Evolutionary conservation across 208 protist species (phyloP).

Genomic region (Trypanosoma theileri): DNA sequence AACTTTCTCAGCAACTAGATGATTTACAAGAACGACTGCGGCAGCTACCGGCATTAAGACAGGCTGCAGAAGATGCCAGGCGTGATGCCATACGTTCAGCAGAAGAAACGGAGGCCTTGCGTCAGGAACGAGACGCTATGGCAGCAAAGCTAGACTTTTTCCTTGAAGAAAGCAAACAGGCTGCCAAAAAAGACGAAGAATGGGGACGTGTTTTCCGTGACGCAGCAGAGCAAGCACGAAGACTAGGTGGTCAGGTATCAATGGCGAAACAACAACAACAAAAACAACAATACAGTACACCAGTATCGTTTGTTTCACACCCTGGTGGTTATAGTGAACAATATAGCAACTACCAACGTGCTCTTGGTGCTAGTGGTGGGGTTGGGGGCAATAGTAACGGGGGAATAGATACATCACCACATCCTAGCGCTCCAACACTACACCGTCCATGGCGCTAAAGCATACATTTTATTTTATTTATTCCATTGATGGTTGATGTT

Average conservation of each 20-base stretch:
- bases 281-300: not conserved
- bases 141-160: constrained; percentile 63
- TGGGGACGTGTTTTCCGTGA: constrained; percentile 60
- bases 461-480: not conserved
- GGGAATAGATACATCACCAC: constrained; percentile 6
- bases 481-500: not conserved
- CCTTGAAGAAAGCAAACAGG: constrained; percentile 54
- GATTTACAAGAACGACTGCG: constrained; percentile 64
- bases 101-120: constrained; percentile 64
- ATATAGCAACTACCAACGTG: constrained; percentile 16
- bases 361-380: not conserved
- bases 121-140: constrained; percentile 66
- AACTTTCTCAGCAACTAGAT: constrained; percentile 51
- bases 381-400: not conserved
- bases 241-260: constrained; percentile 47
- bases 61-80: constrained; percentile 58
- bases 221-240: constrained; percentile 49
- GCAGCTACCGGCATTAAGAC: constrained; percentile 61
- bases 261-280: constrained; percentile 26
- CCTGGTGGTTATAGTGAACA: constrained; percentile 22
- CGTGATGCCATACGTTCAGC: constrained; percentile 51
- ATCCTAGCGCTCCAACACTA: constrained; percentile 5
- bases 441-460: constrained; percentile 21
- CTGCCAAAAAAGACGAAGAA: constrained; percentile 50
- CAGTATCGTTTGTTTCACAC: not conserved